Base-by-base conservation (phyloP, 176 grass and related monocot genomes). In the Oryza glumipatula region DNA sequence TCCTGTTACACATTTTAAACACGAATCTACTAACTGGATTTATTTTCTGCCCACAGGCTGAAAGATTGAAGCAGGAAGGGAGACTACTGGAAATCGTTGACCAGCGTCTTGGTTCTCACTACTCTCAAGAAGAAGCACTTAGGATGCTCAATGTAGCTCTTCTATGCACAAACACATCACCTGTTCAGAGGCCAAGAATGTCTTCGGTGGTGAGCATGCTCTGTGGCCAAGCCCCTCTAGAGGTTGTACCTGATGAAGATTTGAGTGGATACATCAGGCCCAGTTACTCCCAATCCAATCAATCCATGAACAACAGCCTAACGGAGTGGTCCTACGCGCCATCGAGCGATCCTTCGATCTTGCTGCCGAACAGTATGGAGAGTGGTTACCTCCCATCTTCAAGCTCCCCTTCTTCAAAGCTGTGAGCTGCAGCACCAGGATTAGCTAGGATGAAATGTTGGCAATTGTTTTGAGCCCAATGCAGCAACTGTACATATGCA, bases 121-220 rank as follows among this genome's bases (percentile, higher is more conserved):
- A 87, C 78, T 87, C 85, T 5, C 76, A 91, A 77, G 80, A 81
- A 66, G 88, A 94, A 79, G 92, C 90, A n/a, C 83, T 89, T 49
- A 79, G 76, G 82, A 76, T 92, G 77, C 88, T 97, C 17, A 66
- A 89, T 54, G 73, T 94, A 46, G 81, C 92, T 79, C 85, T 94
- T 33, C 76, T 94, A 11, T 97, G 94, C 70, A 92, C 92, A 67
- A 97, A 85, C 70, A 69, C 85, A 14, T 88, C 65, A 65, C 92
- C 94, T 7, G 80, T 81, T 24, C 80, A 84, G 68, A 85, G 94
- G 23, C 94, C 94, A 2, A 82, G 63, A 58, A 97, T 97, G 94
- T 97, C 92, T 23, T 80, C 88, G 17, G 92, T 91, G 56, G 88
- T 97, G 49, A 88, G 81, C 78, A 94, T 97, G 92, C 92, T 97